phyloP scores from a whole-genome alignment of 345 rosid genomes.

The Camelina hispida region DNA sequence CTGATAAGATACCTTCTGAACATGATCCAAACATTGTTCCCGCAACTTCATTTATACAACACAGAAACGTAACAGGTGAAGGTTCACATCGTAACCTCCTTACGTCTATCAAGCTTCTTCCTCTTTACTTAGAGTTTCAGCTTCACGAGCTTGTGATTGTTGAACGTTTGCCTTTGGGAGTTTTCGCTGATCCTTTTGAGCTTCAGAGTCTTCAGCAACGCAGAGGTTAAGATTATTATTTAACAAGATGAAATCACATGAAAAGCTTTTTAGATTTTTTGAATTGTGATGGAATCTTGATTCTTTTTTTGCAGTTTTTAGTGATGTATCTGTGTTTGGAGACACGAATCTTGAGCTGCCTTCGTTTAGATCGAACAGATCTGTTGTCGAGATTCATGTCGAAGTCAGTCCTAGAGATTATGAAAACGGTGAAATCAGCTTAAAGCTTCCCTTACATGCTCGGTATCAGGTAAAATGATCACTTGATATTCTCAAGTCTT shows the following conservation, averaged over 20 bases:
- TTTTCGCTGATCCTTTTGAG: conserved; percentile 92
- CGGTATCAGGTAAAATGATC: conserved; percentile 62
- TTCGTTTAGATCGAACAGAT: conserved; percentile 67
- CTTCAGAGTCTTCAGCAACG: conserved; percentile 67
- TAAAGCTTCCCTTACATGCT: conserved; percentile 80
- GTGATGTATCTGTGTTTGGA: conserved; percentile 71
- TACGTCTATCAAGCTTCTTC: conserved; percentile 56
- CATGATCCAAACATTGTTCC: conserved; percentile 25
- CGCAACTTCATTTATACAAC: conserved; percentile 44
- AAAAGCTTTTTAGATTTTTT: background rate
- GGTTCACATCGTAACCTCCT: conserved; percentile 85
- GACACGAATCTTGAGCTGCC: conserved; percentile 89
- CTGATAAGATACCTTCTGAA: conserved; percentile 37
- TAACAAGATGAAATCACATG: background rate
- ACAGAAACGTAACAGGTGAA: conserved; percentile 67
- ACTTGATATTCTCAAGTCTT: background rate
- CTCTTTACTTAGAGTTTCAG: conserved; percentile 39
- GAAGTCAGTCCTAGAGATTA: conserved; percentile 41
- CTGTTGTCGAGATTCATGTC: conserved; percentile 81
- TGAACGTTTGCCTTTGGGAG: conserved; percentile 81
- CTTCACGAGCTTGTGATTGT: conserved; percentile 56
- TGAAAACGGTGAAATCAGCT: conserved; percentile 50
- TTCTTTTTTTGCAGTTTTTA: conserved; percentile 53
- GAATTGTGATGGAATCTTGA: conserved; percentile 6
- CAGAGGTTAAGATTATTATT: conserved; percentile 49